These are phyloP conservation scores for Decorospora gaudefroyi DNA, from an alignment of 2,329 filamentous ascomycete species.

Conservation along the genomic window DNA sequence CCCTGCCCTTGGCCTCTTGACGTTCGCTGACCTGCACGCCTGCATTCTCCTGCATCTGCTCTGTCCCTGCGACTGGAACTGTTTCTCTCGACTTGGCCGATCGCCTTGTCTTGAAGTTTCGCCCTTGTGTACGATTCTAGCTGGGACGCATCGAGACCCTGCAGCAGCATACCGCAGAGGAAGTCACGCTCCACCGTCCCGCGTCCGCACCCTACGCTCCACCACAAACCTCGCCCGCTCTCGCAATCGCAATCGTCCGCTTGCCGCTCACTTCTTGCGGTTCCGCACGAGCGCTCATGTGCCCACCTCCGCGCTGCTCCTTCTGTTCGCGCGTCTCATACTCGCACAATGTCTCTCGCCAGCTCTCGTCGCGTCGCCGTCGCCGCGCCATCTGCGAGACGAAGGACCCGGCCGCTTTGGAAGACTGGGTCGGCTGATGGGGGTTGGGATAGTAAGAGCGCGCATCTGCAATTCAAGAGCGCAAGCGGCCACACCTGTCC, in stretches of 20 bases:
- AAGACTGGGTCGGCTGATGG: constrained; percentile 44
- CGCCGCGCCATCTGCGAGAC: constrained; percentile 42
- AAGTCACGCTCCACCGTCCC: constrained; percentile 23
- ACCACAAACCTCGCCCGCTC: constrained; percentile 4
- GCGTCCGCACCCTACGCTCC: constrained; percentile 6
- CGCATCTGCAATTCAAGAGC: constrained; percentile 5
- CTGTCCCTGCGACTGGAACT: constrained; percentile 15
- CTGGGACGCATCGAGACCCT: constrained; percentile 24
- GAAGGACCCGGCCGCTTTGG: constrained; percentile 41
- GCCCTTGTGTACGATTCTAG: constrained; percentile 23
- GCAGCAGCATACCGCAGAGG: constrained; percentile 17
- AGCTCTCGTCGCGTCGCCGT: constrained; percentile 40
- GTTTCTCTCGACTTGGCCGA: constrained; percentile 8
- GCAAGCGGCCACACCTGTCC: constrained; percentile 21
- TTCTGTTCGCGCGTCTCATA: constrained; percentile 44
- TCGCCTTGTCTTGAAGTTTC: constrained; percentile 10
- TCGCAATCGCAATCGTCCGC: constrained; percentile 9
- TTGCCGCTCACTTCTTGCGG: constrained; percentile 31
- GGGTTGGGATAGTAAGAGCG: constrained; percentile 20
- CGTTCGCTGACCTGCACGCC: constrained; percentile 22
- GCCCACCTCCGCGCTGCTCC: constrained; percentile 42
- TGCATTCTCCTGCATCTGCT: constrained; percentile 21
- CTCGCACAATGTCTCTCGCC: constrained; percentile 44
- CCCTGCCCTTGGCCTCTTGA: constrained; percentile 23
- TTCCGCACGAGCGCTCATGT: constrained; percentile 44